Conservation (phyloP, 2,329 filamentous ascomycete species). For the Diaporthe australafricana region DNA sequence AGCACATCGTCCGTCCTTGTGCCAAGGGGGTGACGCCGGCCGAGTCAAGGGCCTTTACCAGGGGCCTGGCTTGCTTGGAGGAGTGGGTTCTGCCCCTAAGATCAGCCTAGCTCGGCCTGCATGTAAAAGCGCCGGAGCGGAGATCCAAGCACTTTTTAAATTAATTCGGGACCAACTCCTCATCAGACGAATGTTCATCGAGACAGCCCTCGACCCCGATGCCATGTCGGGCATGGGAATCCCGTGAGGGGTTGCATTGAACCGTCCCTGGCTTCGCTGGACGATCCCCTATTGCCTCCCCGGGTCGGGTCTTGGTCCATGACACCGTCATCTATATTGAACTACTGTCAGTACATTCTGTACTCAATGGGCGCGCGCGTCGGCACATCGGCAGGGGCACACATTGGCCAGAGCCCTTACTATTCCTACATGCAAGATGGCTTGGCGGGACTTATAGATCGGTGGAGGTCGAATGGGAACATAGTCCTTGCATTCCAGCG, state of each 20-base stretch:
- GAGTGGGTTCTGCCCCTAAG: constrained; percentile 12
- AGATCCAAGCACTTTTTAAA: constrained; percentile 24
- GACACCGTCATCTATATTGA: constrained; percentile 5
- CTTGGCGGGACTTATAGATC: constrained; percentile 26
- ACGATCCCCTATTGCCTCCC: constrained; percentile 15
- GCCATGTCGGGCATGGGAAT: constrained; percentile 15
- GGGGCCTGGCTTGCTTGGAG: background rate
- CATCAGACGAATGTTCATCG: background rate
- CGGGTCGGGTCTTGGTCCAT: constrained; percentile 5
- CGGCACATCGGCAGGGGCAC: constrained; percentile 10
- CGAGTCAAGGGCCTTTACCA: constrained; percentile 18
- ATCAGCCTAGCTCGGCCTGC: constrained; percentile 15
- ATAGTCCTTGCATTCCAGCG: background rate
- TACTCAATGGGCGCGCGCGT: constrained; percentile 8
- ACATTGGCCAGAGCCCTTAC: background rate
- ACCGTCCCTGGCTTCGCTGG: background rate
- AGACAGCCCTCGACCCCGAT: background rate
- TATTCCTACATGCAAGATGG: background rate
- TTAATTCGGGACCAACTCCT: constrained; percentile 26
- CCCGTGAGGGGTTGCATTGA: constrained; percentile 25
- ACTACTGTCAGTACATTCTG: background rate
- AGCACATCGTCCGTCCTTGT: background rate
- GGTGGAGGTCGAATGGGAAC: constrained; percentile 3
- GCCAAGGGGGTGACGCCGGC: background rate
- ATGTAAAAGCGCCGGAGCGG: constrained; percentile 22